Evolutionary conservation across 371 early-diverging fungal species (phyloP), one percentile per base, ranked within the genome.

Genomic region (Coemansia sp.): DNA sequence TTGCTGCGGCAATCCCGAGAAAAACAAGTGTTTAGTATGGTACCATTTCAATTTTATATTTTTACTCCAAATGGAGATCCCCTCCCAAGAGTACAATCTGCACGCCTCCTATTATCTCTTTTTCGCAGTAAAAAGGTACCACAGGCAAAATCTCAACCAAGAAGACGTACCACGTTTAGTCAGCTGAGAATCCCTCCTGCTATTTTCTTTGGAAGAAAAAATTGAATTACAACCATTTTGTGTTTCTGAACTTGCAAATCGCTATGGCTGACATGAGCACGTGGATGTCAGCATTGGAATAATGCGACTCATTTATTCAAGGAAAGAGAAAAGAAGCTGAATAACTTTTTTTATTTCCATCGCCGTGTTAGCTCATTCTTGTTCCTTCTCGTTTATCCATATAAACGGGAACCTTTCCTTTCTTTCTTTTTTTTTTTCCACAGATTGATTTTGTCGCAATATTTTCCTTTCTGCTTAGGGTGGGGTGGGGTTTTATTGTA

Each of bases 281-380:
- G 51, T 50, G 51, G 51, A 31, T 50, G 34, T 50, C 51, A 50
- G 51, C 51, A 50, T 50, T 50, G 51, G 51, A 20, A 20, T 20
- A 20, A 20, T 20, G 20, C 20, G 20, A 20, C 20, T 20, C 20
- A 20, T 20, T 20, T 20, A 20, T 20, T 20, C 20, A 20, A 20
- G 20, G 20, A 20, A 20, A 20, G 20, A 20, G 20, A 20, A 20
- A 20, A 20, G 20, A 20, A 20, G 20, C 47, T 9, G 47, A 47
- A 47, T 47, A 47, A 47, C 47, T 47, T 47, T 42, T 47, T 47
- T 20, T 0, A 9, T 47, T 36, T 36, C 7, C 20, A 20, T 20
- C 20, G 26, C 47, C 20, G 20, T 20, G 20, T 47, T 14, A 20
- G n/a, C 20, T 20, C 20, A 16, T 16, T 47, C 43, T 43, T 5